Evolutionary conservation across 2,329 filamentous ascomycete genomes (phyloP).

Genomic region (Colletotrichum sublineola): DNA sequence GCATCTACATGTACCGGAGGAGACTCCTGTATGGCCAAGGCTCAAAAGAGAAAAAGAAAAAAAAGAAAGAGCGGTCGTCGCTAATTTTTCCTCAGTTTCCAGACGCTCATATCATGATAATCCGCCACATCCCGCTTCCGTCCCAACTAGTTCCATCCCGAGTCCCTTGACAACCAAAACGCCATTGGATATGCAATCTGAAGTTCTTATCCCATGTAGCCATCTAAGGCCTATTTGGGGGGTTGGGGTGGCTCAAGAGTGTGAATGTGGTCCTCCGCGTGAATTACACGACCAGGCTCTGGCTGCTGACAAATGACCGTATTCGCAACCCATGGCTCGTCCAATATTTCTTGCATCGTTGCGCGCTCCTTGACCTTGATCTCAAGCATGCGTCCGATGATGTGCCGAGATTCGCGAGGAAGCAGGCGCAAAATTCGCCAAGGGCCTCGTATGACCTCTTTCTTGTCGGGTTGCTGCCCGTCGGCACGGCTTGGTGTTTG

Average conservation of each 20-base stretch:
- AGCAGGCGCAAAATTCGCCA: constrained; percentile 90
- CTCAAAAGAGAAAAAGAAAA: constrained; percentile 31
- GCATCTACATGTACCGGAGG: constrained; percentile 24
- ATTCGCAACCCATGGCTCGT: constrained; percentile 90
- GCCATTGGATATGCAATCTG: constrained; percentile 36
- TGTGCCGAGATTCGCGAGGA: constrained; percentile 88
- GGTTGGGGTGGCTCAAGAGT: constrained; percentile 80
- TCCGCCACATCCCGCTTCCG: constrained; percentile 13
- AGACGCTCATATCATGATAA: constrained; percentile 29
- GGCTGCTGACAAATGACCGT: constrained; percentile 87
- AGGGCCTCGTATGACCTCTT: constrained; percentile 89
- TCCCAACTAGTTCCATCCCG: constrained; percentile 5
- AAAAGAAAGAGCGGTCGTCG: constrained; percentile 25
- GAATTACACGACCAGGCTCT: constrained; percentile 76
- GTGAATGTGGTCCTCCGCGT: constrained; percentile 84
- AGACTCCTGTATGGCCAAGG: constrained; percentile 6
- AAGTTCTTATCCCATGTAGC: not conserved
- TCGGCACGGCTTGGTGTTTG: constrained; percentile 20
- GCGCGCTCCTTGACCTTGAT: constrained; percentile 87
- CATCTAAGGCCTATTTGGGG: constrained; percentile 41
- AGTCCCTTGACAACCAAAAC: constrained; percentile 27
- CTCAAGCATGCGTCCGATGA: constrained; percentile 93
- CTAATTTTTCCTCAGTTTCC: constrained; percentile 21
- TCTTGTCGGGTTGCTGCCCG: constrained; percentile 62
- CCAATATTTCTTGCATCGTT: constrained; percentile 85